Evolutionary conservation across 1,284 basidiomycete species (phyloP).

Genomic region (Agaricales sp.): DNA sequence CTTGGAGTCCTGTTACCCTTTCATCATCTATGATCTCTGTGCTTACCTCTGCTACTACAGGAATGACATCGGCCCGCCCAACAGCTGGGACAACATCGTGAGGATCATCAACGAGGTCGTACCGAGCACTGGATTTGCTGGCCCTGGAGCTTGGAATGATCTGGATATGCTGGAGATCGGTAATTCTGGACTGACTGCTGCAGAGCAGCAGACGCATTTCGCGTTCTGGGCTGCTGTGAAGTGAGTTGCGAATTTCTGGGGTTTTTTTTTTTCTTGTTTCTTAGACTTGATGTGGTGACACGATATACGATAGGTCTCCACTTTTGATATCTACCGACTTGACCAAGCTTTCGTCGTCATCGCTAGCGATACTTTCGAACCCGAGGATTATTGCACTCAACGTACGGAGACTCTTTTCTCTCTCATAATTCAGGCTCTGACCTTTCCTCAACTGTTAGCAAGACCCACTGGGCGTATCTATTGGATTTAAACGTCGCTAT

Average conservation of each 20-base stretch:
- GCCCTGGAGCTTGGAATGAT: constrained; percentile 35
- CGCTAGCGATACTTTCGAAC: constrained; percentile 30
- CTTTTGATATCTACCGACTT: constrained; percentile 34
- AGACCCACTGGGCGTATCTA: constrained; percentile 36
- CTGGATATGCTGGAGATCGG: constrained; percentile 39
- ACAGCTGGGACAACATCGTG: constrained; percentile 34
- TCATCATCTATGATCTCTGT: background rate
- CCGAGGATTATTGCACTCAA: constrained; percentile 31
- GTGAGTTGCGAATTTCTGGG: constrained; percentile 17
- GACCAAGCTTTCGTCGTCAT: constrained; percentile 17
- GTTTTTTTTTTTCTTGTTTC: constrained; percentile 1
- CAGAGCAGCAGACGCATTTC: constrained; percentile 38
- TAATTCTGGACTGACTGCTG: constrained; percentile 28
- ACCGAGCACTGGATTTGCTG: constrained; percentile 34
- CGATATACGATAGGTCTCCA: constrained; percentile 24
- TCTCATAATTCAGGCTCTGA: background rate
- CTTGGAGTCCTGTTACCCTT: background rate
- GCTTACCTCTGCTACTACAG: constrained; percentile 15
- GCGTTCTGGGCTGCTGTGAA: constrained; percentile 38
- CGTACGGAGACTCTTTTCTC: constrained; percentile 15
- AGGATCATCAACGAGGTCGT: constrained; percentile 41
- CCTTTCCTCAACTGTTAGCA: constrained; percentile 20
- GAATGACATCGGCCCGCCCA: constrained; percentile 37
- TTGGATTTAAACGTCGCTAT: constrained; percentile 36
- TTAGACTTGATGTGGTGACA: background rate